Base-by-base conservation (phyloP, 2,329 filamentous ascomycete species). In the Lecanoromycetidae sp. region DNA sequence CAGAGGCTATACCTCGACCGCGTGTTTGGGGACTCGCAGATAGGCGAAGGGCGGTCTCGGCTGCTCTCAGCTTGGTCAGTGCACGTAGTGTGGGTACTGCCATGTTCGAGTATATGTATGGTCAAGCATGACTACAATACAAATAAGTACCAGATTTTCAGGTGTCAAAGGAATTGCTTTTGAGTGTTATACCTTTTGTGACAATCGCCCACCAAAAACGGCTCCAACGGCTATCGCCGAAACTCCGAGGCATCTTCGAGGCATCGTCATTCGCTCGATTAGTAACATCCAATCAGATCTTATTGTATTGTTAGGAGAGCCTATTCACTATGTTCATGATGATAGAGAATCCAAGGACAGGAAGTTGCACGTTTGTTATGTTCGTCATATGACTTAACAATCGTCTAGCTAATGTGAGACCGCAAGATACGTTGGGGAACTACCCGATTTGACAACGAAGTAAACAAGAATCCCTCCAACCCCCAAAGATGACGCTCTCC, bases 221-320 rank as follows among this genome's bases (percentile, higher is more conserved):
- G 5, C 8, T 27, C 13, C 15, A 43, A 43, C 29, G 40, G 40
- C 29, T 45, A 22, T 45, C 33, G 43, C 43, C 43, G 44, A 46
- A 33, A 20, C 10, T 32, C 34, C 12, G 19, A 32, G 7, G 10
- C 5, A 44, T 29, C 10, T 32, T 26, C 12, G 19, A 32, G 7
- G 10, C 5, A 44, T 29, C 26, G 26, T 46, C 35, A 39, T 46
- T 12, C 17, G 29, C 34, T 26, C 41, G 29, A 29, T 38, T 25
- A 29, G 26, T 15, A 30, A 37, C 17, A 19, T 6, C 8, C 38
- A 22, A 25, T 25, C 10, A 13, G 23, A n/a, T 7, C 10, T 13
- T n/a, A 39, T 6, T 13, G 36, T n/a, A 19, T 30, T 19, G 26
- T 19, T 13, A 9, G 17, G 5, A 22, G 20, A 27, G 5, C 17